phyloP scores from a whole-genome alignment of 305 asterid genomes.

The Solanum aculeatissimum region DNA sequence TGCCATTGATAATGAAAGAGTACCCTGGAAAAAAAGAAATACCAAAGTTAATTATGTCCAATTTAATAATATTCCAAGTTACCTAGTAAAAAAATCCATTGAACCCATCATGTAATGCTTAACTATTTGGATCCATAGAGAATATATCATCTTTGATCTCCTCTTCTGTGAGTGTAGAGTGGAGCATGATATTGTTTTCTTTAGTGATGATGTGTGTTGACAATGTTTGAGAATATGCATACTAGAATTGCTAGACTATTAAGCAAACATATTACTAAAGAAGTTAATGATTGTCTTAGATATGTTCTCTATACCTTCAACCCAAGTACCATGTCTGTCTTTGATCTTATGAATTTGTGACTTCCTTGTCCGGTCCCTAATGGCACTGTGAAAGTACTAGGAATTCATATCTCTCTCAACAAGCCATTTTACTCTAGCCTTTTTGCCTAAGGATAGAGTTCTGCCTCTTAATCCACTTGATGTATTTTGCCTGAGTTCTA shows the following conservation, averaged over 20 bases:
- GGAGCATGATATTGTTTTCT: too few species aligned
- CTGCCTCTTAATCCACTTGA: background rate
- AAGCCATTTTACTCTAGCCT: too few species aligned
- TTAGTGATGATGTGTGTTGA: background rate
- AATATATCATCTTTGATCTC: background rate
- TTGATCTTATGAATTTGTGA: background rate
- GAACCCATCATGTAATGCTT: too few species aligned
- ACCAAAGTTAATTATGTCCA: background rate
- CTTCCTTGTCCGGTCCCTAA: background rate
- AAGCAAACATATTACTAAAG: background rate
- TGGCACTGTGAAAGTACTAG: too few species aligned
- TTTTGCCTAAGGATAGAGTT: background rate
- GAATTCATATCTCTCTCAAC: too few species aligned
- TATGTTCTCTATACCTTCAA: background rate
- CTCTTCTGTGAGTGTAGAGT: background rate
- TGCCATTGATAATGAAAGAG: too few species aligned
- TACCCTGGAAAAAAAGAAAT: too few species aligned
- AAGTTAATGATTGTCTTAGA: background rate
- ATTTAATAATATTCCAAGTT: background rate
- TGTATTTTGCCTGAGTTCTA: background rate
- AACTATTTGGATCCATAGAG: background rate
- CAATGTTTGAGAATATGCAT: background rate
- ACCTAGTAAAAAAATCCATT: background rate
- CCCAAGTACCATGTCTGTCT: background rate
- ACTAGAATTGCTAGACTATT: too few species aligned